Conservation (phyloP, 257 asterid species). For the Solanum okadae region DNA sequence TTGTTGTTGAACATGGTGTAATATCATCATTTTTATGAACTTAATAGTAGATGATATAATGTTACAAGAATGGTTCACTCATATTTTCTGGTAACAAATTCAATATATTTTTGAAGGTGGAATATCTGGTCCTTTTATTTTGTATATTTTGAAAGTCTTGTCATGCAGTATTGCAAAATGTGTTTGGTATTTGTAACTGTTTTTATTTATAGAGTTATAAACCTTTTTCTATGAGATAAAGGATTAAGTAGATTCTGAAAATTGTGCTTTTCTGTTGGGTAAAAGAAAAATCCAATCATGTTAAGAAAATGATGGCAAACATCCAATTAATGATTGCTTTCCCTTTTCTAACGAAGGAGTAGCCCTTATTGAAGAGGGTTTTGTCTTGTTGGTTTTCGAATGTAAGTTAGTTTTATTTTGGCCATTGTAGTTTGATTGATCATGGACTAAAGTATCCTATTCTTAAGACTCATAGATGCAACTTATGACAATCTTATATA, state of each 20-base stretch:
- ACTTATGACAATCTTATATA: not conserved
- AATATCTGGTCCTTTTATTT: too few relatives aligned
- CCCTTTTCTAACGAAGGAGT: not conserved
- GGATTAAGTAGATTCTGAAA: not conserved
- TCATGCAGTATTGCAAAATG: not conserved
- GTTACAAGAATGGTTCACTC: not conserved
- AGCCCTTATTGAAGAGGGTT: not conserved
- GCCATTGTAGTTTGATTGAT: not conserved
- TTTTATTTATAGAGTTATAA: not conserved
- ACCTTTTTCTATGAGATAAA: not conserved
- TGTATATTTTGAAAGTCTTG: not conserved
- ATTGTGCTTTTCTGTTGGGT: not conserved
- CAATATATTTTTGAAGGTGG: not conserved
- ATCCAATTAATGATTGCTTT: too few relatives aligned
- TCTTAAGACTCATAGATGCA: not conserved
- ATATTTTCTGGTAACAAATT: not conserved
- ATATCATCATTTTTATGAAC: not conserved
- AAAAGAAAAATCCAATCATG: not conserved
- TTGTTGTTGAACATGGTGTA: not conserved
- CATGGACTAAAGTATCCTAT: not conserved
- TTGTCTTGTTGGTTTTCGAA: rapidly evolving
- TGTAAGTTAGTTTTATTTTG: not conserved
- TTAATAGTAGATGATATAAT: not conserved
- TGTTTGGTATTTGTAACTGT: too few relatives aligned
- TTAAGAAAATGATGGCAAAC: too few relatives aligned